Evolutionary conservation across 129 eudicot species (phyloP).

Genomic region (sunflower (Helianthus annuus)): DNA sequence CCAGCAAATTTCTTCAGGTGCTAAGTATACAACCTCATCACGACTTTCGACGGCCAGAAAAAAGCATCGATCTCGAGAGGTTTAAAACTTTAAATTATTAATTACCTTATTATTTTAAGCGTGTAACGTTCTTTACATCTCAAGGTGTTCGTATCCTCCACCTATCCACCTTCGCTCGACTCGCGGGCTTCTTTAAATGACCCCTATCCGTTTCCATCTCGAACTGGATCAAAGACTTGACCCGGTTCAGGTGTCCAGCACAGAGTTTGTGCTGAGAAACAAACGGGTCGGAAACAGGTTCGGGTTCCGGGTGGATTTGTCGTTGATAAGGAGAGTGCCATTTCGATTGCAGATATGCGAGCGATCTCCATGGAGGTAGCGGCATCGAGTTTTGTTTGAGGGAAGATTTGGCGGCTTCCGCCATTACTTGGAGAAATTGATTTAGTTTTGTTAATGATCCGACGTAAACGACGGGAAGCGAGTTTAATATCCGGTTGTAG

Average conservation of each 20-base stretch:
- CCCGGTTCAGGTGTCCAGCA: slow-evolving; percentile 56
- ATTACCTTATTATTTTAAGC: slow-evolving; percentile 7
- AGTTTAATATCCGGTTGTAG: slow-evolving; percentile 54
- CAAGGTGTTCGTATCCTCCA: slow-evolving; percentile 46
- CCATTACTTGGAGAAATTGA: slow-evolving; percentile 80
- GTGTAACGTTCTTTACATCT: slow-evolving; percentile 36
- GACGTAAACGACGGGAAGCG: slow-evolving; percentile 74
- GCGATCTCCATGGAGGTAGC: slow-evolving; percentile 93
- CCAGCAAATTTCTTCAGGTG: slow-evolving; percentile 5
- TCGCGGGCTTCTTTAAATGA: slow-evolving; percentile 46
- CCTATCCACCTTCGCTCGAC: slow-evolving; percentile 52
- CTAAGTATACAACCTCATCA: slow-evolving; percentile 21
- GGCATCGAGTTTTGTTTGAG: slow-evolving; percentile 95
- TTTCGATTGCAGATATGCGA: slow-evolving; percentile 77
- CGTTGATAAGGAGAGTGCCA: slow-evolving; percentile 82
- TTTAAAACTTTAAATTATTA: slow-evolving; percentile 7
- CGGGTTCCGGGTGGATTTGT: slow-evolving; percentile 33
- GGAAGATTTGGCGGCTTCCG: slow-evolving; percentile 74
- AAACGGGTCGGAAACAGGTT: slow-evolving; percentile 3
- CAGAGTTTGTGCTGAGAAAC: slow-evolving; percentile 59
- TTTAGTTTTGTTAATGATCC: slow-evolving; percentile 69
- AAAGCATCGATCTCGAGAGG: slow-evolving; percentile 39
- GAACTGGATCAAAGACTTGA: slow-evolving; percentile 62
- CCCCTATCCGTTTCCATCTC: slow-evolving; percentile 55
- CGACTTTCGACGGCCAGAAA: slow-evolving; percentile 35